Conservation (phyloP, 148 eudicot genomes). For the Amaranthus cruentus region DNA sequence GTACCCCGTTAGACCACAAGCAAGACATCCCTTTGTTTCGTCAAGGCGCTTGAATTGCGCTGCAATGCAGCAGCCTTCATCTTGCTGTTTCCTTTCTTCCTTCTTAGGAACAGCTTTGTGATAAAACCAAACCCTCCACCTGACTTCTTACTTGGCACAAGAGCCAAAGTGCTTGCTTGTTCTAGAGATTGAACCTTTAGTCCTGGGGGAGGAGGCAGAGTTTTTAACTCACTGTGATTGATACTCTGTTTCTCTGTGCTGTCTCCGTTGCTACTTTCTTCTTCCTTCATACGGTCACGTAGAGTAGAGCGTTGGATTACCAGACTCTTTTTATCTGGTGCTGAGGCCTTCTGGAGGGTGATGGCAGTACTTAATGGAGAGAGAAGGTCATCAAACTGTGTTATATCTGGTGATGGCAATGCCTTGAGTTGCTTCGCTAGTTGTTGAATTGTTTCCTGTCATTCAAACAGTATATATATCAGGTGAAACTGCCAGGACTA, state of each 20-base stretch:
- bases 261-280: constrained; percentile 23
- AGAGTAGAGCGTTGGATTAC: constrained; percentile 42
- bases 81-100: constrained; percentile 47
- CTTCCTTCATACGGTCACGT: constrained; percentile 55
- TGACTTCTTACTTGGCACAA: constrained; percentile 48
- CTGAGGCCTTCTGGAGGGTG: neutral
- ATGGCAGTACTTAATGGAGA: constrained; percentile 18
- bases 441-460: constrained; percentile 45
- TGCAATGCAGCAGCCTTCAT: constrained; percentile 35
- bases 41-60: constrained; percentile 25
- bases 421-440: constrained; percentile 59
- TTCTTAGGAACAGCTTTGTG: constrained; percentile 57
- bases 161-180: constrained; percentile 35
- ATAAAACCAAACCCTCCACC: constrained; percentile 57
- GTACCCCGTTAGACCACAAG: constrained; percentile 13
- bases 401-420: constrained; percentile 30
- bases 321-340: constrained; percentile 19
- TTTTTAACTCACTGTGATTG: neutral
- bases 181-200: constrained; percentile 15
- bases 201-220: constrained; percentile 19
- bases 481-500: constrained; percentile 24
- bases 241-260: constrained; percentile 17
- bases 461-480: constrained; percentile 39
- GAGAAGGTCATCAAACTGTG: constrained; percentile 29
- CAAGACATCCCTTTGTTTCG: constrained; percentile 25